These are phyloP conservation scores for Wickerhamiella sergipiensis DNA, from an alignment of 805 yeast species.

Conservation along the genomic window DNA sequence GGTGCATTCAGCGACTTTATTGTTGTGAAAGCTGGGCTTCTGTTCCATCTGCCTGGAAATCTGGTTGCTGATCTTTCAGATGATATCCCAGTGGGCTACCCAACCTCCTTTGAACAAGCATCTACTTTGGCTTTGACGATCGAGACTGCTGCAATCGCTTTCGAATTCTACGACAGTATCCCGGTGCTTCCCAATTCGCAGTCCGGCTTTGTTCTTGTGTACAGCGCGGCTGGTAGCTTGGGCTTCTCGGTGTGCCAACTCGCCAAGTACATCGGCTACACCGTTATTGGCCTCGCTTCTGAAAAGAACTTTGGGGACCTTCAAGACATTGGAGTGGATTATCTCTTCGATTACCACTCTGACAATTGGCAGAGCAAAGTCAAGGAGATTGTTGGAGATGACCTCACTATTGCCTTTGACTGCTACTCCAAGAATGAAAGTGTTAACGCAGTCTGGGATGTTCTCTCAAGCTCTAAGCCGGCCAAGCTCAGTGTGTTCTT, in stretches of 20 bases:
- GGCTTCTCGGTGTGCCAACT: slow-evolving; percentile 48
- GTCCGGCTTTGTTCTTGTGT: slow-evolving; percentile 16
- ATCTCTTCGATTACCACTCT: slow-evolving; percentile 33
- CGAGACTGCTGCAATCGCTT: slow-evolving; percentile 34
- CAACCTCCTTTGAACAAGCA: slow-evolving; percentile 48
- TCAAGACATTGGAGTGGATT: slow-evolving; percentile 37
- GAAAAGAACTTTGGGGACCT: slow-evolving; percentile 31
- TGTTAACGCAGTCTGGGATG: slow-evolving; percentile 8
- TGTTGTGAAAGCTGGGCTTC: slow-evolving; percentile 26
- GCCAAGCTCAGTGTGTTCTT: slow-evolving; percentile 4
- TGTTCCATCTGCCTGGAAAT: slow-evolving; percentile 20
- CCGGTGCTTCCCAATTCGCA: slow-evolving; percentile 22
- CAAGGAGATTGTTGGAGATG: slow-evolving; percentile 18
- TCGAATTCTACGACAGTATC: slow-evolving; percentile 21
- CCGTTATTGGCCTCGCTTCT: slow-evolving; percentile 40
- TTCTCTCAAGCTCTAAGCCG: not conserved
- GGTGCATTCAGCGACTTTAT: slow-evolving; percentile 53
- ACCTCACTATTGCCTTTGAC: slow-evolving; percentile 18
- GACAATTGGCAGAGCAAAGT: slow-evolving; percentile 34
- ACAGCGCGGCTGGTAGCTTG: slow-evolving; percentile 47
- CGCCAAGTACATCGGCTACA: slow-evolving; percentile 37
- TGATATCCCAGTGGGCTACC: slow-evolving; percentile 27
- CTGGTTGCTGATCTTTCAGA: slow-evolving; percentile 15
- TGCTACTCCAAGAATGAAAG: slow-evolving; percentile 15
- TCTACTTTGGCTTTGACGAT: slow-evolving; percentile 45